Percentiles rank a stretch among this genome's conserved stretches.
Evolutionary conservation across 805 yeast genomes (phyloP).

Genomic region (Wickerhamiella dianesei): DNA sequence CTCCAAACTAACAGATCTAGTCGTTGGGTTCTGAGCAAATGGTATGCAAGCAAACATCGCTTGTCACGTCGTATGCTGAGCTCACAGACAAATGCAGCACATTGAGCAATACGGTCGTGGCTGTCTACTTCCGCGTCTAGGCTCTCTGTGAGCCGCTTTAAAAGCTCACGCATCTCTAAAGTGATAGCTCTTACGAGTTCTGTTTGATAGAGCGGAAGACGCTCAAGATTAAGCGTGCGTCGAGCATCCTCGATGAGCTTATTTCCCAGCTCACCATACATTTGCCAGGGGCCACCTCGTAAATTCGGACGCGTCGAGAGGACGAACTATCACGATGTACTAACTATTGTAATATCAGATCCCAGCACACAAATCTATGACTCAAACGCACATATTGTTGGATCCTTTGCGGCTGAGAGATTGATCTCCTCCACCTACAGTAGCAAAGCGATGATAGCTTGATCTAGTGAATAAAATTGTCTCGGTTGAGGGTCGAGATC

Average conservation of each 20-base stretch:
- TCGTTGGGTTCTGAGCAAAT: constrained; percentile 52
- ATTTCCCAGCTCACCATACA: constrained; percentile 83
- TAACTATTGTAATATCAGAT: no score
- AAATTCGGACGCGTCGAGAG: no score
- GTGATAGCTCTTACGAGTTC: constrained; percentile 56
- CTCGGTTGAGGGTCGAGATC: no score
- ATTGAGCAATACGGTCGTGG: constrained; percentile 23
- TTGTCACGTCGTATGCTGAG: constrained; percentile 78
- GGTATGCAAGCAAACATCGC: constrained; percentile 76
- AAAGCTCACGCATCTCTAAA: constrained; percentile 44
- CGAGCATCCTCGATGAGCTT: constrained; percentile 80
- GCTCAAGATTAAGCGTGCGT: constrained; percentile 51
- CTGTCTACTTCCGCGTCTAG: constrained; percentile 42
- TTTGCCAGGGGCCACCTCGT: no score
- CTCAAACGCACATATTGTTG: neutral
- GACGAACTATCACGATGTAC: no score
- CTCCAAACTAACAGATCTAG: constrained; percentile 63
- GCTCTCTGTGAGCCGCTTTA: constrained; percentile 30
- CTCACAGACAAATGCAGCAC: constrained; percentile 45
- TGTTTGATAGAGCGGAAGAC: constrained; percentile 56
- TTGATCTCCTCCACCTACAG: no score
- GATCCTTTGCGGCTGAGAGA: no score
- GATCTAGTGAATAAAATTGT: neutral
- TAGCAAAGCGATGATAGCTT: neutral
- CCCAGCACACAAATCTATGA: no score